These are phyloP conservation scores for Hordeum vulgare DNA, from an alignment of 176 grass and related monocot species.

Conservation along the genomic window DNA sequence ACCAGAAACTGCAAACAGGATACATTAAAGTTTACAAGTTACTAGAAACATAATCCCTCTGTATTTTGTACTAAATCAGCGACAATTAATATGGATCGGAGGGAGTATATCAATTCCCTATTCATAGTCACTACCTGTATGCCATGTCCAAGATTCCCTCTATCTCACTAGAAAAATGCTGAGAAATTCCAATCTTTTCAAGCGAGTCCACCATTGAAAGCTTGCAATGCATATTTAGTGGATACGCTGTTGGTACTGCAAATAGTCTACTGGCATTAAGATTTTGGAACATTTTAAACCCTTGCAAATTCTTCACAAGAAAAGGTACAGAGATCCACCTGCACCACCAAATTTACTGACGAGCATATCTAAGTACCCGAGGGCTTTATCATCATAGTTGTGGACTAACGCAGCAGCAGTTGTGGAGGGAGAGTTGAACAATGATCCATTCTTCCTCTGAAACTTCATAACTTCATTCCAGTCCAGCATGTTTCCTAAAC, in stretches of 20 bases:
- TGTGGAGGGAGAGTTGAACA: constrained; percentile 72
- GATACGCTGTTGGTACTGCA: constrained; percentile 50
- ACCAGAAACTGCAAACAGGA: not conserved
- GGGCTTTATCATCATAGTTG: constrained; percentile 42
- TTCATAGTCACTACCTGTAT: constrained; percentile 41
- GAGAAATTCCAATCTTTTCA: constrained; percentile 60
- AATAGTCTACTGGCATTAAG: not conserved
- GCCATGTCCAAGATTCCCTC: constrained; percentile 52
- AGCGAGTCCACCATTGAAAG: constrained; percentile 60
- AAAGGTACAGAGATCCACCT: constrained; percentile 31
- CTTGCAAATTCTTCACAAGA: not conserved
- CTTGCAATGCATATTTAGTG: constrained; percentile 33
- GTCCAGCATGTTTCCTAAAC: constrained; percentile 45
- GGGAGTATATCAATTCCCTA: not conserved
- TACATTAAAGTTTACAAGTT: constrained; percentile 13
- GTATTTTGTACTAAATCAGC: no score
- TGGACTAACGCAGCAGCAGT: constrained; percentile 56
- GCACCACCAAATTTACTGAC: constrained; percentile 45
- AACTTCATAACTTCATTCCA: constrained; percentile 63
- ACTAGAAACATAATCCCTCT: not conserved
- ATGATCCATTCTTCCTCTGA: constrained; percentile 66
- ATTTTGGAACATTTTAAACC: not conserved
- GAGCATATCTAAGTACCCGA: constrained; percentile 52
- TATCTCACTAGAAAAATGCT: constrained; percentile 51
- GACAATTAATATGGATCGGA: no score